Base-by-base conservation (phyloP, 805 yeast genomes). In the Wilhelminamyces savonicus region DNA sequence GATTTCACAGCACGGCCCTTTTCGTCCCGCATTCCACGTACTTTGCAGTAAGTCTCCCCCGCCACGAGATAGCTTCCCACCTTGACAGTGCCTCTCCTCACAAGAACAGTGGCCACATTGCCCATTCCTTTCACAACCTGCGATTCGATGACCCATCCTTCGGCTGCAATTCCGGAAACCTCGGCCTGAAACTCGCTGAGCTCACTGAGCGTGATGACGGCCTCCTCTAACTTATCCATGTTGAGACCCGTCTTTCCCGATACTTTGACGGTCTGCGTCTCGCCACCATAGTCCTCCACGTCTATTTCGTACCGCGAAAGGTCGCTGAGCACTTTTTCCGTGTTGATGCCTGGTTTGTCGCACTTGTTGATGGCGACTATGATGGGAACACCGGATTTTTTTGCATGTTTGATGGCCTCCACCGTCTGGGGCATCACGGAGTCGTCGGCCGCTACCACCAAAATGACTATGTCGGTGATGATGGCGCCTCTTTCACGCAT, bases 401-500 rank as follows among this genome's bases (percentile, higher is more conserved):
- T 80, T 4, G 94, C 88, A 55, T 92, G 98, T 46, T 82, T 86
- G 38, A 92, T 85, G 2, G 97, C 97, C 54, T 92, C 98, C 23
- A 78, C 69, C 0, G 98, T 92, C 53, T 92, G 98, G 0, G 97
- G 97, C 94, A 82, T 92, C 14, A 92, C 94, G 1, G 96, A 84
- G 58, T 92, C 98, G 53, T 92, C 97, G 2, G 95, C 95, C 1
- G 97, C 97, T 13, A 92, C 95, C 2, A 90, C 97, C 31, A 92
- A 66, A 26, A 92, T 72, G 21, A 92, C 85, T 28, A 92, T 80
- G 62, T 92, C 98, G 0, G 98, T 92, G 24, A 88, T 75, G 41
- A 76, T 80, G 0, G 98, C 97, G 26, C 98, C 98, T 43, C 98
- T 71, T 58, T 90, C 94, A 43, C 98, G 74, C 95, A 92, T 87